Conservation (phyloP, 1,284 basidiomycete species). For the Taiwanofungus camphoratus region DNA sequence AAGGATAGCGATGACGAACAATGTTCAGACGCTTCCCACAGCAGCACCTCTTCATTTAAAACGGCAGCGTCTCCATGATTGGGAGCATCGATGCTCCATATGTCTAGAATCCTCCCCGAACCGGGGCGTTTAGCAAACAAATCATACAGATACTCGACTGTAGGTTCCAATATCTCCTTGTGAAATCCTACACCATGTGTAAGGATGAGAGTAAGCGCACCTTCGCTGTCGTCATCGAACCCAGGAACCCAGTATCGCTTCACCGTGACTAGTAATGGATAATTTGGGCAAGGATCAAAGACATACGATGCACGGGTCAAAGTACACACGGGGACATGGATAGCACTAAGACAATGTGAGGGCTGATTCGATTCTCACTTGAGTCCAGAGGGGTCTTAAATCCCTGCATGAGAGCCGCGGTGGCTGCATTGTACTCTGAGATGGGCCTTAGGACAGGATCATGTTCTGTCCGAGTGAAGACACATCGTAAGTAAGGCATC, state of each 20-base stretch:
- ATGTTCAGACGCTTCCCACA: neutral
- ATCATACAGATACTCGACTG: neutral
- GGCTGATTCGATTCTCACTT: too few species aligned
- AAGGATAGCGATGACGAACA: neutral
- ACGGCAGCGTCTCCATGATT: neutral
- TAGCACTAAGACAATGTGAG: too few species aligned
- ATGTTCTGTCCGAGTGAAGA: too few species aligned
- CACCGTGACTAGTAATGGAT: neutral
- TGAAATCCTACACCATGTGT: neutral
- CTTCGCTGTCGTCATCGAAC: neutral
- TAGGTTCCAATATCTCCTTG: neutral
- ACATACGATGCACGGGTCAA: too few species aligned
- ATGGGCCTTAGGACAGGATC: too few species aligned
- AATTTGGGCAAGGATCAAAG: neutral
- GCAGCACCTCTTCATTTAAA: constrained; percentile 2
- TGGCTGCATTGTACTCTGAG: too few species aligned
- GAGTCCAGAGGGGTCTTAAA: too few species aligned
- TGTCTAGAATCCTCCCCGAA: neutral
- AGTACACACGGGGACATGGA: too few species aligned
- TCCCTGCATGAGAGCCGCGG: too few species aligned
- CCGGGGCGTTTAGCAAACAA: neutral
- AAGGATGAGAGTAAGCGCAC: neutral
- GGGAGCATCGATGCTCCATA: neutral
- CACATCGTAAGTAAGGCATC: too few species aligned
- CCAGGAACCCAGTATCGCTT: neutral